Percentiles rank a stretch among this genome's conserved stretches.
phyloP scores from a whole-genome alignment of 306 rosid species.

The Trifolium dubium region DNA sequence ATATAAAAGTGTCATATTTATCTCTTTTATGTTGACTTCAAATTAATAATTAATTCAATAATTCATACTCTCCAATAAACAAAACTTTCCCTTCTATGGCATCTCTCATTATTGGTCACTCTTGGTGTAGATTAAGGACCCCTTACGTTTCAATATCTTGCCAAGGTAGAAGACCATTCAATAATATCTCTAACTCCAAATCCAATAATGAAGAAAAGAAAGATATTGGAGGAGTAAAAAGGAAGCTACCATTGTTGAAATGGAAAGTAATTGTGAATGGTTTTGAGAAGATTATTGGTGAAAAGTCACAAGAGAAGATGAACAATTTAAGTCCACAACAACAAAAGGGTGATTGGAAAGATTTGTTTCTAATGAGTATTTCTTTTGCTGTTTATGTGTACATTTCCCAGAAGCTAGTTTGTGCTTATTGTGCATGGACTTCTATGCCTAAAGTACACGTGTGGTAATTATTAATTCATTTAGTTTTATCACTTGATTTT shows the following conservation, averaged over 20 bases:
- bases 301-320: slow-evolving; percentile 41
- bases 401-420: slow-evolving; percentile 70
- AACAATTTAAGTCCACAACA: slow-evolving; percentile 65
- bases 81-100: slow-evolving; percentile 44
- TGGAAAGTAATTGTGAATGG: slow-evolving; percentile 37
- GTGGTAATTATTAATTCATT: slow-evolving; percentile 48
- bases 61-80: background rate
- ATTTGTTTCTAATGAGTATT: slow-evolving; percentile 74
- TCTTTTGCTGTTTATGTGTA: slow-evolving; percentile 91
- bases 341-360: slow-evolving; percentile 89
- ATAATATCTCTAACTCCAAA: slow-evolving; percentile 9
- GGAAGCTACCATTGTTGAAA: slow-evolving; percentile 26
- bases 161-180: slow-evolving; percentile 50
- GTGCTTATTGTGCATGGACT: slow-evolving; percentile 78
- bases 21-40: slow-evolving; percentile 14
- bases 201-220: slow-evolving; percentile 44
- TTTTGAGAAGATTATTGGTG: slow-evolving; percentile 58
- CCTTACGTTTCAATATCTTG: slow-evolving; percentile 39
- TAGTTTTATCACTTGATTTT: background rate
- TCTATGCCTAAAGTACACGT: slow-evolving; percentile 53
- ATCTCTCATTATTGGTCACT: slow-evolving; percentile 42
- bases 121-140: slow-evolving; percentile 32
- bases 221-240: slow-evolving; percentile 28
- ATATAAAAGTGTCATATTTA: slow-evolving; percentile 1
- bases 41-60: slow-evolving; percentile 1